phyloP scores from a whole-genome alignment of 1,284 basidiomycete genomes.

The Apiotrichum gamsii region DNA sequence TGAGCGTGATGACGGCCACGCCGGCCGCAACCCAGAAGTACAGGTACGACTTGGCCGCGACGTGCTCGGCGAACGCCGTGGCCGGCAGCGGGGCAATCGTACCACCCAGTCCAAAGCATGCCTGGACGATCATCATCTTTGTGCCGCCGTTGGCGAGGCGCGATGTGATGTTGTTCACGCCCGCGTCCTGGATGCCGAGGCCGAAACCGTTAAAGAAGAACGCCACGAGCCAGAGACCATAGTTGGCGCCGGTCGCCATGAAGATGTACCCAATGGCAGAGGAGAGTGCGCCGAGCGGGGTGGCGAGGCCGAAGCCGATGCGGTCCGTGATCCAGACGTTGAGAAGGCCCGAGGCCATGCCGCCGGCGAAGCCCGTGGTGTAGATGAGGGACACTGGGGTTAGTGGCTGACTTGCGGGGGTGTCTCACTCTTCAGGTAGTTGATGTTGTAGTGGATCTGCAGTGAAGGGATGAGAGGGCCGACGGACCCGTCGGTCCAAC shows the following conservation, averaged over 20 bases:
- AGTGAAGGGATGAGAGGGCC: conserved; percentile 16
- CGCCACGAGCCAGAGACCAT: conserved; percentile 9
- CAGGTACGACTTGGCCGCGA: conserved; percentile 3
- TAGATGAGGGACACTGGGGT: conserved; percentile 14
- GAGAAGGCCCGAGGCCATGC: conserved; percentile 13
- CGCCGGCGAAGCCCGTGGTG: conserved; percentile 8
- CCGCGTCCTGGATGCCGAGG: conserved; percentile 16
- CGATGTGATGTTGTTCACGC: conserved; percentile 17
- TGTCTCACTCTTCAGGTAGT: conserved; percentile 15
- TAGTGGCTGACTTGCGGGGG: not conserved
- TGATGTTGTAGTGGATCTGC: conserved; percentile 17
- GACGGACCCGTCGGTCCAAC: conserved; percentile 15
- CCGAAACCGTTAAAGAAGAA: conserved; percentile 15
- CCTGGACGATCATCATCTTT: conserved; percentile 22
- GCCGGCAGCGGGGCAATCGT: conserved; percentile 57
- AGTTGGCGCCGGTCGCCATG: conserved; percentile 10
- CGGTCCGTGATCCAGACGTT: conserved; percentile 57
- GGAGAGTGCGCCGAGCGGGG: conserved; percentile 5
- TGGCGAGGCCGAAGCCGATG: conserved; percentile 57
- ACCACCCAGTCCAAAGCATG: conserved; percentile 53
- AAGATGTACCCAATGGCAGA: conserved; percentile 6
- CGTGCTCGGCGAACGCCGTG: conserved; percentile 53
- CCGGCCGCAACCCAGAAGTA: conserved; percentile 17
- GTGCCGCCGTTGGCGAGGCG: conserved; percentile 14
- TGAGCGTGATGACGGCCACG: conserved; percentile 5